A percentile compares a stretch with the other conserved stretches of the same genome.
Evolutionary conservation across 2,329 filamentous ascomycete genomes (phyloP).

Genomic region (Elsinoe perseae): DNA sequence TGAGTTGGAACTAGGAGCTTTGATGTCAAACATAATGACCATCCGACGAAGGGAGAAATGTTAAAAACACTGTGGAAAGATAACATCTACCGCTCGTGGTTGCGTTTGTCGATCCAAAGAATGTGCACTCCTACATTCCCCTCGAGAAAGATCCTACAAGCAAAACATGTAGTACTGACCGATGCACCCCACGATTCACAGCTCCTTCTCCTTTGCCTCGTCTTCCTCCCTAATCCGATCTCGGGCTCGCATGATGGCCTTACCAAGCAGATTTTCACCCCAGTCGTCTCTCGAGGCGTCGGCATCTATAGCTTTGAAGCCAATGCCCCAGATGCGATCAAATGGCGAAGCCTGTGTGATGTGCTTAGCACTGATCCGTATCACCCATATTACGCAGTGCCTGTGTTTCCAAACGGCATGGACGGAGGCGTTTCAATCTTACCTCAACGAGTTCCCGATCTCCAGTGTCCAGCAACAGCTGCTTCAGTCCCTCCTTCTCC

Average conservation of each 20-base stretch:
- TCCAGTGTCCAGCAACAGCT: constrained; percentile 50
- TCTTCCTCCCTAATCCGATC: constrained; percentile 42
- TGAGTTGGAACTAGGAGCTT: too few relatives aligned
- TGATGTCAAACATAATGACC: too few relatives aligned
- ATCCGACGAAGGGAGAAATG: too few relatives aligned
- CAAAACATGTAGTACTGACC: too few relatives aligned
- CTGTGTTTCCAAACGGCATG: too few relatives aligned
- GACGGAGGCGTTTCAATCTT: constrained; percentile 24
- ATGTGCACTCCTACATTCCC: background rate
- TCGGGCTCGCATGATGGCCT: constrained; percentile 54
- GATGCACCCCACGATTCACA: too few relatives aligned
- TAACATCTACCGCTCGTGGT: too few relatives aligned
- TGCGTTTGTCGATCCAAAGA: too few relatives aligned
- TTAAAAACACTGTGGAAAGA: too few relatives aligned
- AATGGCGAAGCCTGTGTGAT: constrained; percentile 37
- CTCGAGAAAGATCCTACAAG: background rate
- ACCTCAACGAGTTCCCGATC: constrained; percentile 56
- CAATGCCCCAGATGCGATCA: constrained; percentile 61
- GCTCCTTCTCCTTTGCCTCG: background rate
- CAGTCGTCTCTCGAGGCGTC: constrained; percentile 42
- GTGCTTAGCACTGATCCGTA: background rate
- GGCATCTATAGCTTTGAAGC: constrained; percentile 48
- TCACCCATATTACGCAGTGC: too few relatives aligned
- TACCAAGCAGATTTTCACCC: constrained; percentile 59
- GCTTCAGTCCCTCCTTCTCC: constrained; percentile 38